Percentiles rank a stretch among this genome's conserved stretches.
Evolutionary conservation across 169 alveolate genomes (phyloP).

Genomic region (Eimeria acervulina): DNA sequence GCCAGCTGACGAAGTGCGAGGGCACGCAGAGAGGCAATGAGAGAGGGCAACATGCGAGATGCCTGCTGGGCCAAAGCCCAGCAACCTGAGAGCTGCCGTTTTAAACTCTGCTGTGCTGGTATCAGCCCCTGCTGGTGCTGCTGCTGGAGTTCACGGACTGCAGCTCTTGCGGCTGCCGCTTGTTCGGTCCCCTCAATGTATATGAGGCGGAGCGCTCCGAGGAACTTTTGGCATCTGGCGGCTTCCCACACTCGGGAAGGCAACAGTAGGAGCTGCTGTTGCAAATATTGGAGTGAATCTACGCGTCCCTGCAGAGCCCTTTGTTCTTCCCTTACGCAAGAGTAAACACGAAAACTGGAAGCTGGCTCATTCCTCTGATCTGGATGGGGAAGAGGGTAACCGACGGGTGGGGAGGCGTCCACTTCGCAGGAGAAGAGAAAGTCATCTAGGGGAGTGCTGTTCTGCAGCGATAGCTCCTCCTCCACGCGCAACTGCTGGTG

Average conservation of each 20-base stretch:
- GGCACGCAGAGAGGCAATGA: conserved; percentile 43
- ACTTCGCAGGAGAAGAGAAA: conserved; percentile 33
- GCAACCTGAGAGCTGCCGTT: conserved; percentile 43
- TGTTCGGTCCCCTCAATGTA: neutral
- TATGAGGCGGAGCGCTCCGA: conserved; percentile 51
- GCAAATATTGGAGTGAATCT: conserved; percentile 10
- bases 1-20: conserved; percentile 61
- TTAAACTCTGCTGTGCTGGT: neutral
- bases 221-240: conserved; percentile 47
- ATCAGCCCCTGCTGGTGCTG: conserved; percentile 4
- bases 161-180: conserved; percentile 49
- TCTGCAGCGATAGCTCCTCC: conserved; percentile 52
- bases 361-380: neutral
- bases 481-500: neutral
- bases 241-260: conserved; percentile 74
- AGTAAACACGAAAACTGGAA: neutral
- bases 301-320: neutral
- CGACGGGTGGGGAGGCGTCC: neutral
- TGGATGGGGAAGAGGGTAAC: too few relatives aligned
- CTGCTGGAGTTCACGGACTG: conserved; percentile 22
- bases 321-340: neutral
- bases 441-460: conserved; percentile 64
- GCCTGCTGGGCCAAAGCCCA: conserved; percentile 64
- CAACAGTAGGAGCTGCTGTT: conserved; percentile 46
- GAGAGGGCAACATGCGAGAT: neutral